phyloP scores from a whole-genome alignment of 495 filamentous ascomycete genomes.

The Penicillium verhagenii region DNA sequence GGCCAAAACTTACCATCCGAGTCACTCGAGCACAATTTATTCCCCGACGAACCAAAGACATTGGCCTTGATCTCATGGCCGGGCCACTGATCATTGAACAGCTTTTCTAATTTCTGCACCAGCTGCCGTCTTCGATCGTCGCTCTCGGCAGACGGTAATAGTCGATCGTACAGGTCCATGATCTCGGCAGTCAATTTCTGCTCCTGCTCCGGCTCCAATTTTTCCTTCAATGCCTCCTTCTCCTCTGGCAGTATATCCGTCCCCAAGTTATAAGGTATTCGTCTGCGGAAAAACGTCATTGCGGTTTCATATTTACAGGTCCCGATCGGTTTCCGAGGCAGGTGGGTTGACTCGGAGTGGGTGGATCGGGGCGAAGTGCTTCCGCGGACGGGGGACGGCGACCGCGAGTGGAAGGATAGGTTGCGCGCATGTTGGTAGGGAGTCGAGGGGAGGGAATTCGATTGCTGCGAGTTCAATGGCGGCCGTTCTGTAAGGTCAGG shows the following conservation, averaged over 20 bases:
- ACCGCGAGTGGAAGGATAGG: constrained; percentile 78
- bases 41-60: constrained; percentile 96
- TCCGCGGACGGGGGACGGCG: constrained; percentile 76
- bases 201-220: constrained; percentile 73
- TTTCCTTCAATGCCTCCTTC: constrained; percentile 63
- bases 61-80: constrained; percentile 85
- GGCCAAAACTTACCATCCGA: constrained; percentile 74
- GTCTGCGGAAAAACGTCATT: constrained; percentile 66
- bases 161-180: constrained; percentile 74
- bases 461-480: constrained; percentile 61
- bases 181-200: constrained; percentile 76
- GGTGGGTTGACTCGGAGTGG: constrained; percentile 80
- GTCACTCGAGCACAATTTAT: constrained; percentile 90
- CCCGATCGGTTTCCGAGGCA: constrained; percentile 54
- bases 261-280: constrained; percentile 91
- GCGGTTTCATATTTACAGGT: constrained; percentile 84
- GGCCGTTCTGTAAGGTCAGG: constrained; percentile 41
- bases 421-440: constrained; percentile 86
- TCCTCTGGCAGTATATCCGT: constrained; percentile 68
- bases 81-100: constrained; percentile 89
- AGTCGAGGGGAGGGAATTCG: constrained; percentile 90
- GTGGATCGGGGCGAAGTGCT: constrained; percentile 88
- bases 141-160: constrained; percentile 80
- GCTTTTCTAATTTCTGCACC: constrained; percentile 78
- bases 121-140: constrained; percentile 71